Base-by-base conservation (phyloP, 2,329 filamentous ascomycete species). In the Colletotrichum trifolii region DNA sequence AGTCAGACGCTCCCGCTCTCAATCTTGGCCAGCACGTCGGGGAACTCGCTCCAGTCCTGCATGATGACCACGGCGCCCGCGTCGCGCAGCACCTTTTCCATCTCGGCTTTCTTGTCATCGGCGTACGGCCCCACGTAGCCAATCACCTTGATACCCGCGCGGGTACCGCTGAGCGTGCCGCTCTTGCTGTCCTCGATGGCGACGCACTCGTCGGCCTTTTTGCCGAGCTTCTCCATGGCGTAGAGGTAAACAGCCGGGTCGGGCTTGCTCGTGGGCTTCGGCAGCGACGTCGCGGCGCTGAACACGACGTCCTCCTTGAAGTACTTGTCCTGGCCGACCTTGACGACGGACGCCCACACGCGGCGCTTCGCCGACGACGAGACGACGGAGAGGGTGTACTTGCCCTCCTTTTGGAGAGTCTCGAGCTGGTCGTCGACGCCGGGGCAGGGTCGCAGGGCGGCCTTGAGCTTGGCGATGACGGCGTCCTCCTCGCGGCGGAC, bases 161-260 rank as follows among this genome's bases (percentile, higher is more conserved):
- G 86, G 73, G 89, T 88, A 64, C 78, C 84, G 69, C 91, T 93
- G 63, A 91, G 86, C 47, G 92, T 91, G 67, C 94, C 94, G 71
- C 90, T 93, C 85, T 92, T 93, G 83, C 89, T 93, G 82, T 97
- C 94, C 83, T 97, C 94, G 64, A 97, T 87, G 33, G 94, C 91
- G 38, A 97, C 84, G 69, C 87, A 89, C 83, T 96, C 90, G 50
- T 82, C 81, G 2, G 92, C 82, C 72, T 85, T 87, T 79, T 91
- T 91, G 67, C 90, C 90, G 55, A 96, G 84, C 74, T 87, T 81
- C 79, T 93, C 81, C 75, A 94, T 87, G 25, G 94, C 91, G 76
- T 90, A 86, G 69, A 93, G 79, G 82, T 97, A 97, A 79, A 97
- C 91, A 70, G 92, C 92, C 15, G 94, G 94, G 79, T 97, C 92